phyloP scores from a whole-genome alignment of 805 yeast species.

The Candida dajiaensis region DNA sequence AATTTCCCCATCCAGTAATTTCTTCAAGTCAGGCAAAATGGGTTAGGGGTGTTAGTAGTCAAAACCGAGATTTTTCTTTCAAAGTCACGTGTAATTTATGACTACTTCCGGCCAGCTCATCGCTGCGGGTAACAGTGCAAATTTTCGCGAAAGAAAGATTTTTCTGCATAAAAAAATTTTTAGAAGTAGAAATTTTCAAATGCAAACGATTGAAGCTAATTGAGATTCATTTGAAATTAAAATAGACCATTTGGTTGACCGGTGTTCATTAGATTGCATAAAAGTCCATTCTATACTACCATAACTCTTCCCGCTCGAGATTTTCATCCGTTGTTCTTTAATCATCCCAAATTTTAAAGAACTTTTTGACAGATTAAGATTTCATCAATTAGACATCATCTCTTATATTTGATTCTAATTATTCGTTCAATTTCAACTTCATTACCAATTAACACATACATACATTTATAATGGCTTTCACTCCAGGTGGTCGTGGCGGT shows the following conservation, averaged over 20 bases:
- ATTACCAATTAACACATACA: slow-evolving; percentile 4
- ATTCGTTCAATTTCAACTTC: not conserved
- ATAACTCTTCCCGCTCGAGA: not conserved
- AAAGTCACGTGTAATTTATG: not conserved
- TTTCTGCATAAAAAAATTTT: not conserved
- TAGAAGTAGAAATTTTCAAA: not conserved
- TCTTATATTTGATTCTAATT: not conserved
- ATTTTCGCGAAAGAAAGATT: not conserved
- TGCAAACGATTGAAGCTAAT: not conserved
- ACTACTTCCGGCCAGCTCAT: not conserved
- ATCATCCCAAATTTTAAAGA: not conserved
- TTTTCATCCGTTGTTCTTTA: not conserved
- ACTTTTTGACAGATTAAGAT: not conserved
- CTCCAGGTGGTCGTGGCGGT: slow-evolving; percentile 50
- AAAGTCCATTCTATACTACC: not conserved
- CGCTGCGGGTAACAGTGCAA: not conserved
- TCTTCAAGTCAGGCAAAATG: not conserved
- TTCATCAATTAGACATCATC: not conserved
- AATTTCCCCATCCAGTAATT: not conserved
- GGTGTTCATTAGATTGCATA: not conserved
- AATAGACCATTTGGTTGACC: not conserved
- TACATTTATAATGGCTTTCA: slow-evolving; percentile 59
- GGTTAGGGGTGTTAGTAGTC: no score
- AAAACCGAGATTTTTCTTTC: not conserved
- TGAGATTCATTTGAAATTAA: not conserved